Evolutionary conservation across 2,329 filamentous ascomycete genomes (phyloP).

Genomic region (Penicillium olsonii): DNA sequence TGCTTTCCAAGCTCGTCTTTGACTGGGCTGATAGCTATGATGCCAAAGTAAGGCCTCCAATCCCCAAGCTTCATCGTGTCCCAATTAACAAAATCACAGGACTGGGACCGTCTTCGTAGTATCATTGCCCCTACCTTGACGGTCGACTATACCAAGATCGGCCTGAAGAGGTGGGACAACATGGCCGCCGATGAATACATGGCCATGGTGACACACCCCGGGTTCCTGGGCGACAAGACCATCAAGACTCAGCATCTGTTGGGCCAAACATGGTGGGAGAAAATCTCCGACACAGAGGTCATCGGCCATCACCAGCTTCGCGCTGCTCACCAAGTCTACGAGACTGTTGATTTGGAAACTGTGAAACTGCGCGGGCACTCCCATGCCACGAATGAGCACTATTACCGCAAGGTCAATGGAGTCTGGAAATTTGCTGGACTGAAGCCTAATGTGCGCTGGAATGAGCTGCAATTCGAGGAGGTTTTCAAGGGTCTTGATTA

Average conservation of each 20-base stretch:
- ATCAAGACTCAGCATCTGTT: constrained; percentile 68
- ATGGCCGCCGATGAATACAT: constrained; percentile 66
- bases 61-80: neutral
- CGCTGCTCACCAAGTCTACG: constrained; percentile 64
- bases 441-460: constrained; percentile 58
- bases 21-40: constrained; percentile 51
- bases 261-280: constrained; percentile 60
- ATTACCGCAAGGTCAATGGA: constrained; percentile 60
- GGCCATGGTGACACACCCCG: constrained; percentile 57
- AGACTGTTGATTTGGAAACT: constrained; percentile 48
- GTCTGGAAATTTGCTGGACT: constrained; percentile 64
- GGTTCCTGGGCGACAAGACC: constrained; percentile 62
- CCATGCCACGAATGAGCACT: constrained; percentile 60
- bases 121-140: constrained; percentile 45
- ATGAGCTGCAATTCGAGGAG: constrained; percentile 60
- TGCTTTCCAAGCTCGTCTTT: constrained; percentile 38
- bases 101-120: constrained; percentile 42
- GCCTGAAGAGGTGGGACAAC: constrained; percentile 61
- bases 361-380: constrained; percentile 63
- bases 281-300: constrained; percentile 59
- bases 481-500: constrained; percentile 45
- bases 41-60: constrained; percentile 34
- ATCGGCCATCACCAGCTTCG: constrained; percentile 64
- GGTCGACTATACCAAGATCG: constrained; percentile 69
- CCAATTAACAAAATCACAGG: constrained; percentile 28